Percentiles rank a stretch among this genome's conserved stretches.
phyloP scores from a whole-genome alignment of 331 rosid genomes.

The Dryas integrifolia region DNA sequence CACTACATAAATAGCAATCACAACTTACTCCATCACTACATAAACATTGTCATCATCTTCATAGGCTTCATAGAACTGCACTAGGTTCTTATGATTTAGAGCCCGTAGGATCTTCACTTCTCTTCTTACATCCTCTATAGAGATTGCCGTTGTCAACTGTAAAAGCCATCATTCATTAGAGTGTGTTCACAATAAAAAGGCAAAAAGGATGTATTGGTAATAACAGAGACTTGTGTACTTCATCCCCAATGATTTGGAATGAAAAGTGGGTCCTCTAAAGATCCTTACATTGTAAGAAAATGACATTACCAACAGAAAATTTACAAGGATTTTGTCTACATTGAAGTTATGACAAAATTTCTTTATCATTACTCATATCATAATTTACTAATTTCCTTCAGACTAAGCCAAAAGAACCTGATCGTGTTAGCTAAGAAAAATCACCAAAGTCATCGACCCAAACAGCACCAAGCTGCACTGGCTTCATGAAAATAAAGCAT shows the following conservation, averaged over 20 bases:
- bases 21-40: constrained; percentile 84
- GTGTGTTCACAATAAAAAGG: constrained; percentile 13
- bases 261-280: constrained; percentile 7
- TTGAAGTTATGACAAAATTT: constrained; percentile 10
- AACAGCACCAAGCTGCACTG: constrained; percentile 4
- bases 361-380: constrained; percentile 7
- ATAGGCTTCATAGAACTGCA: constrained; percentile 71
- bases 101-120: constrained; percentile 81
- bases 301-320: constrained; percentile 9
- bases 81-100: constrained; percentile 65
- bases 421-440: constrained; percentile 20
- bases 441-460: constrained; percentile 14
- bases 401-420: constrained; percentile 10
- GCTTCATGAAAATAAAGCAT: background rate
- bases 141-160: constrained; percentile 86
- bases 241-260: constrained; percentile 5
- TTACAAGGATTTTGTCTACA: background rate
- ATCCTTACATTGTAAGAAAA: constrained; percentile 14
- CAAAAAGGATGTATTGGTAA: background rate
- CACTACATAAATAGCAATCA: constrained; percentile 42
- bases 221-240: constrained; percentile 6
- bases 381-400: background rate
- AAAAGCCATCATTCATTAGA: constrained; percentile 38
- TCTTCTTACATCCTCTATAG: constrained; percentile 77
- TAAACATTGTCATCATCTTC: constrained; percentile 80